Conservation (phyloP, 345 rosid species). For the Salix purpurea region DNA sequence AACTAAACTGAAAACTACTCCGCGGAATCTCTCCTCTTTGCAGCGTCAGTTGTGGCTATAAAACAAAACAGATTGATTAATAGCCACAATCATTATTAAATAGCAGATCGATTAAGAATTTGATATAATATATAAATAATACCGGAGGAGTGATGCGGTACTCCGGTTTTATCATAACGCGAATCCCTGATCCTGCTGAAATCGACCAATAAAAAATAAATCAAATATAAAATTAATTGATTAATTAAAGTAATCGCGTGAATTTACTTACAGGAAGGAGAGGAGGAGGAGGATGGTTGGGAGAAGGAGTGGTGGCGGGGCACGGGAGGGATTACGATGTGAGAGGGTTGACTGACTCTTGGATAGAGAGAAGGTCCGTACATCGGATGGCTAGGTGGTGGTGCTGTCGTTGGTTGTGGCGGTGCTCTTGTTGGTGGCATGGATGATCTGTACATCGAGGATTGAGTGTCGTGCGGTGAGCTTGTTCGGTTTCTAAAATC, state of each 20-base stretch:
- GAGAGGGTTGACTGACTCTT: conserved; percentile 52
- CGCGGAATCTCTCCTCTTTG: conserved; percentile 63
- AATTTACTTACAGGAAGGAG: conserved; percentile 43
- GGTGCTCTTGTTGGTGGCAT: conserved; percentile 37
- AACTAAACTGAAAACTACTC: conserved; percentile 75
- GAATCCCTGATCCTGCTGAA: conserved; percentile 79
- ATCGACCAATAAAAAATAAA: neutral
- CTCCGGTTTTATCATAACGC: conserved; percentile 67
- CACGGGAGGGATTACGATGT: conserved; percentile 33
- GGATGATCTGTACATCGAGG: conserved; percentile 40
- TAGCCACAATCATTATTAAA: neutral
- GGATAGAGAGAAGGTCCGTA: conserved; percentile 64
- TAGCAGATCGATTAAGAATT: neutral
- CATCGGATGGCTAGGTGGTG: conserved; percentile 40
- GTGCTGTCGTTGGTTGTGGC: conserved; percentile 14
- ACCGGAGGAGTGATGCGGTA: conserved; percentile 84
- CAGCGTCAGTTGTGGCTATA: conserved; percentile 65
- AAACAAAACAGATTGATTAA: neutral
- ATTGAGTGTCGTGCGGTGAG: conserved; percentile 33
- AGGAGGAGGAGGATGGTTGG: conserved; percentile 36
- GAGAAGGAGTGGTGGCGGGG: conserved; percentile 39
- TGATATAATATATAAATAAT: neutral
- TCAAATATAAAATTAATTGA: neutral
- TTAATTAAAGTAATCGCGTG: neutral
- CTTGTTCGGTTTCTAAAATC: conserved; percentile 48